phyloP scores from a whole-genome alignment of 2,329 filamentous ascomycete genomes.

The Aspergillus sp. region DNA sequence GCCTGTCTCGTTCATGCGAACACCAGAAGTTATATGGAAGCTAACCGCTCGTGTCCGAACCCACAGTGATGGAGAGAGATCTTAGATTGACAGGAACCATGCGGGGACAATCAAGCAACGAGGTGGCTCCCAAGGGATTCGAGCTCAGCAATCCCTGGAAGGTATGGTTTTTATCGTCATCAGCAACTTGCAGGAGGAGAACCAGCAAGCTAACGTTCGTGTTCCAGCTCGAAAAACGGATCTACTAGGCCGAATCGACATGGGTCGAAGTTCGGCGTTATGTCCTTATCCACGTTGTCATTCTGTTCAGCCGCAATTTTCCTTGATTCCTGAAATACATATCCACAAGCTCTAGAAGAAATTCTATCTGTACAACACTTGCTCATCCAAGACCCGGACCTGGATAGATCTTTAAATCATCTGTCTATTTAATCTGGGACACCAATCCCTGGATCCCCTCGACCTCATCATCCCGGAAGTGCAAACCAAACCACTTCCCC shows the following conservation, averaged over 20 bases:
- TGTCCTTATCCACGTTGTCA: conserved; percentile 22
- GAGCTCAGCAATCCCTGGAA: conserved; percentile 68
- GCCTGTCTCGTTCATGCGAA: background rate
- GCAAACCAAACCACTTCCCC: conserved; percentile 54
- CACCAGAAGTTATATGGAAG: conserved; percentile 8
- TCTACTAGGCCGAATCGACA: conserved; percentile 32
- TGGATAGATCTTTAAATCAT: background rate
- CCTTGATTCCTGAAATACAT: conserved; percentile 14
- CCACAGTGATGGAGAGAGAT: conserved; percentile 66
- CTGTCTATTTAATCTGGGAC: conserved; percentile 44
- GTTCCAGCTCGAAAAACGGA: conserved; percentile 40
- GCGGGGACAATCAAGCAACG: conserved; percentile 62
- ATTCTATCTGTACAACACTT: conserved; percentile 23
- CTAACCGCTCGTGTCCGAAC: conserved; percentile 22
- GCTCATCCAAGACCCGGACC: background rate
- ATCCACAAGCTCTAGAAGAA: conserved; percentile 17
- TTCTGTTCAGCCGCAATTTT: conserved; percentile 15
- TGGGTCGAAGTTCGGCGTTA: conserved; percentile 16
- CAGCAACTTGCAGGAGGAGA: background rate
- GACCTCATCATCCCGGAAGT: conserved; percentile 51
- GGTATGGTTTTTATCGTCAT: conserved; percentile 40
- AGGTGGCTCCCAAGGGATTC: conserved; percentile 60
- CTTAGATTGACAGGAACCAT: conserved; percentile 60
- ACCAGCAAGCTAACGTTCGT: conserved; percentile 17
- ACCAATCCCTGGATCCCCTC: conserved; percentile 51